Evolutionary conservation across 148 eudicot genomes (phyloP).

Genomic region (Polygonum aviculare): DNA sequence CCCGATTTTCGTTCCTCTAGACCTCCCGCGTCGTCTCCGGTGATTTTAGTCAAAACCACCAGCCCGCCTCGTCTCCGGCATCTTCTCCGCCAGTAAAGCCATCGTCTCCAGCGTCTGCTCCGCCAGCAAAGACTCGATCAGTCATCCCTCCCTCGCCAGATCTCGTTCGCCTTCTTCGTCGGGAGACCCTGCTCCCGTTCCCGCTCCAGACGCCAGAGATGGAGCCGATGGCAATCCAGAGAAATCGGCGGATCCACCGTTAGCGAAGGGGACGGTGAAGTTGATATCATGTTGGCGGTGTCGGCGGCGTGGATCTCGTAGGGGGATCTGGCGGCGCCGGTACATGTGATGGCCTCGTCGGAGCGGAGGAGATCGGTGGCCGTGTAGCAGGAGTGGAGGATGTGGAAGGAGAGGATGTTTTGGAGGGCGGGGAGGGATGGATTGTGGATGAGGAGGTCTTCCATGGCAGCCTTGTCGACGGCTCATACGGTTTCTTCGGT

Average conservation of each 20-base stretch:
- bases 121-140: too few species aligned
- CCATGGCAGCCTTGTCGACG: neutral
- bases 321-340: neutral
- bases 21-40: too few species aligned
- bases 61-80: too few species aligned
- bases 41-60: too few species aligned
- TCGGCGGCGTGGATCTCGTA: neutral
- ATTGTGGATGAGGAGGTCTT: neutral
- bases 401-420: neutral
- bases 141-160: too few species aligned
- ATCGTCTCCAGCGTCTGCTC: too few species aligned
- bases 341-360: neutral
- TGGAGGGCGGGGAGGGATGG: neutral
- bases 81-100: too few species aligned
- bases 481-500: neutral
- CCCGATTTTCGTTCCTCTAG: too few species aligned
- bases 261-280: neutral
- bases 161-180: too few species aligned
- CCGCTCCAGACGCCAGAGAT: too few species aligned
- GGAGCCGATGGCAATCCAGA: too few species aligned
- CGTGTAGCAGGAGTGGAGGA: neutral
- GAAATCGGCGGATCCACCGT: neutral
- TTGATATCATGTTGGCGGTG: neutral
- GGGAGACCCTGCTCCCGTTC: too few species aligned
- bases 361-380: neutral